Evolutionary conservation across 768 basidiomycete species (phyloP), one percentile per base, ranked within the genome.

Genomic region (Boletus subcaerulescens): DNA sequence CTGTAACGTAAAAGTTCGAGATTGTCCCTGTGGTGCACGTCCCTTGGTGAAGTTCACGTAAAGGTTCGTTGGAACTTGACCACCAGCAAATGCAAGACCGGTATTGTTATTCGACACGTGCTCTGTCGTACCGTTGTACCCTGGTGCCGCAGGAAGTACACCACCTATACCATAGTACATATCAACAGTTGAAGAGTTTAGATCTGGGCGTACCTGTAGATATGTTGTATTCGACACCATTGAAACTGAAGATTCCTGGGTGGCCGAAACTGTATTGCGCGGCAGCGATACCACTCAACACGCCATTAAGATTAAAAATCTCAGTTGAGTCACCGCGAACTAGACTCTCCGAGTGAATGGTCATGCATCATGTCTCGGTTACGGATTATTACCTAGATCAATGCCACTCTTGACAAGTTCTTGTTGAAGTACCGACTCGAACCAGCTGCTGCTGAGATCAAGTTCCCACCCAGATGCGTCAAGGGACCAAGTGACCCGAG

Each of bases 141-240:
- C 44, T 4, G 44, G 44, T 10, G 29, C 45, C 1, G 46, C 52
- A 3, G 55, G 52, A 48, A 60, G 59, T 12, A 60, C 17, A 5
- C 59, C 59, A 22, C 59, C 59, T 53, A 24, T 18, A 18, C 1
- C 24, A 39, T 2, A 5, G 38, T 29, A 49, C 1, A 5, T n/a
- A 52, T 52, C 43, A 42, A 18, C 11, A 15, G 1, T n/a, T 2
- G 7, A n/a, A 18, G 3, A 36, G 31, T 22, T 17, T n/a, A 4
- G 31, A 24, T 15, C 6, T 3, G 6, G 7, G 31, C 59, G 7
- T 31, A 59, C 59, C 59, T 3, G 60, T 59, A 1, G 62, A 64
- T 10, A 57, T 3, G 17, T 63, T 60, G 24, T 64, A 64, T 15
- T 50, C 32, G 36, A 18, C 62, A 15, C 56, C 56, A n/a, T 64